Evolutionary conservation across 169 alveolate genomes (phyloP), one percentile per base, ranked within the genome.

Genomic region (Besnoitia besnoiti): DNA sequence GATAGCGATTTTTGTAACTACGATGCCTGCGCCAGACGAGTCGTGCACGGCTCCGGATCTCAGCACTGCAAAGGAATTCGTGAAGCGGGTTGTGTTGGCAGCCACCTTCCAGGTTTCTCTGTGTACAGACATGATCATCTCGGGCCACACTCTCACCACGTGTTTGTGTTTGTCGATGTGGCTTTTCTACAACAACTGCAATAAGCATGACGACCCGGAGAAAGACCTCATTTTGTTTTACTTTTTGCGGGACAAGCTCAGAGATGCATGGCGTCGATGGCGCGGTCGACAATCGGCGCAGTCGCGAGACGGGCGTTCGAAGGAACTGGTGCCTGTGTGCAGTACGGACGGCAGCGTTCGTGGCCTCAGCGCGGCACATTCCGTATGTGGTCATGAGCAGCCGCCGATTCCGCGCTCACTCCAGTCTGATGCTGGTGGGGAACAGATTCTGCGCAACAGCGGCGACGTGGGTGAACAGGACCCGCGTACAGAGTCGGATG

Each of bases 151-250:
- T 8, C 40, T 44, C 30, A 77, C 44, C 19, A 39, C 55, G 37
- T 19, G 50, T 40, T 7, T 77, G 0, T 77, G 87, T 39, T 14
- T 77, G 33, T 51, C 87, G 21, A 77, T 55, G 35, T 77, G 87
- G 87, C 87, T 77, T 39, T 77, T 42, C 87, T 77, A 77, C 55
- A 44, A 39, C 40, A 77, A 77, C 87, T 77, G 87, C 55, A 77
- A 77, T 24, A 67, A 67, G 80, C 40, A 67, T 42, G 80, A 67
- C 46, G 39, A 21, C 37, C 87, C n/a, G 59, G 87, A 77, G 35
- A 77, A 27, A 10, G 82, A 73, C 82, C 3, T 73, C 82, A 73
- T 73, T 30, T 42, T 37, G 27, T 73, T 73, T 19, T 73, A 73
- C 46, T 73, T 21, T 42, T 30, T 73, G n/a, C 39, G 5, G 7